Percentiles rank a stretch among this genome's conserved stretches.
These are phyloP conservation scores for Colletotrichum magnum DNA, from an alignment of 2,329 filamentous ascomycete species.

Conservation along the genomic window DNA sequence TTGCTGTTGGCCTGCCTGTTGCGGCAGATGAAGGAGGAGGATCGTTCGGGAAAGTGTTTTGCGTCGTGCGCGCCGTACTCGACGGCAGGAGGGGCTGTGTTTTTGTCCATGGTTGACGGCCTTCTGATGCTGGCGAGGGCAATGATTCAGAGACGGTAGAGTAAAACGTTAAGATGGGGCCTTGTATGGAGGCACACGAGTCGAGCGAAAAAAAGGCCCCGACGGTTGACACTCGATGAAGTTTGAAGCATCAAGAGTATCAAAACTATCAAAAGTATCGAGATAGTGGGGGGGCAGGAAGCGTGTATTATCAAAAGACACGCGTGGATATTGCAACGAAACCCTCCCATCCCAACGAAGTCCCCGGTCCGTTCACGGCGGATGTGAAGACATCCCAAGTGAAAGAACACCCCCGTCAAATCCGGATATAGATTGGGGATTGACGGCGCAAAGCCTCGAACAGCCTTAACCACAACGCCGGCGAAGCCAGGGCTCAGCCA, in stretches of 20 bases:
- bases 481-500: conserved; percentile 22
- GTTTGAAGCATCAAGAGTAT: conserved; percentile 1
- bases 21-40: not conserved
- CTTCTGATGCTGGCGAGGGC: not conserved
- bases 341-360: not conserved
- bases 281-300: not conserved
- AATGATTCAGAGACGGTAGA: not conserved
- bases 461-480: conserved; percentile 14
- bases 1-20: conserved; percentile 17
- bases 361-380: conserved; percentile 25
- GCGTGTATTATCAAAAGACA: not conserved
- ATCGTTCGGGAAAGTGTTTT: not conserved
- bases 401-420: not conserved
- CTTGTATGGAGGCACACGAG: too few species aligned
- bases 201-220: too few species aligned
- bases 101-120: conserved; percentile 17
- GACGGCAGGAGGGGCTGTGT: not conserved
- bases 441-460: not conserved
- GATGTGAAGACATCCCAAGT: not conserved
- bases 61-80: not conserved
- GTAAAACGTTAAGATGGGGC: too few species aligned
- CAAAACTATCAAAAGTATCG: not conserved
- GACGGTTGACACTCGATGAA: not conserved
- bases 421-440: conserved; percentile 21
- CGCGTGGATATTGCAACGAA: not conserved